Base-by-base conservation (phyloP, 192 early-diverging fungal species). In the Coemansia sp. region DNA sequence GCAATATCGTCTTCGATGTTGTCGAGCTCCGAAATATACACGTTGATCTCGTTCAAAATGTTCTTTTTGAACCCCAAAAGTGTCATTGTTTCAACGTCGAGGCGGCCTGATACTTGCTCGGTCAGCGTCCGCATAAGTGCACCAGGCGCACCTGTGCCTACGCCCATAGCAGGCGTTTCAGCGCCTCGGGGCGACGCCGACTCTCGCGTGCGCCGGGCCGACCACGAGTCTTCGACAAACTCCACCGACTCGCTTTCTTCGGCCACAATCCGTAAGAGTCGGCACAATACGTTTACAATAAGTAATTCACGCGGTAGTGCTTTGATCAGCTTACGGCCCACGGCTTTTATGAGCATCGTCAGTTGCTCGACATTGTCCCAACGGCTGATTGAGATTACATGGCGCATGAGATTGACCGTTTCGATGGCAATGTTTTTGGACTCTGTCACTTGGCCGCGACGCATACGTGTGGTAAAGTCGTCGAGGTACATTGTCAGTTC, bases 251-350 rank as follows among this genome's bases (percentile, higher is more conserved):
- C 57, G 19, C 62, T 59, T 47, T 74, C 76, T 64, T 96, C 94
- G 35, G 86, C 84, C 64, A 97, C 93, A n/a, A 95, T 76, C 55
- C 87, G 85, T 45, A 96, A 68, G 6, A 96, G 87, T 38, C 93
- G 84, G 60, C 91, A 87, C 47, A 91, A 86, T 35, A 94, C 94
- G 78, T 94, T 96, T 14, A 87, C 88, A 0, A 94, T 88, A 3
- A 92, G 87, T 35, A 94, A 83, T 70, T 97, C 96, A 75, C 77
- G 66, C 8, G 93, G 92, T 66, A 93, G 93, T 0, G 96, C 96
- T 13, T 70, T 66, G n/a, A 86, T 59, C 8, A 96, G 70, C 61
- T 76, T 74, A 23, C 79, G 66, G 41, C 92, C 93, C 2, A 94
- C 84, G 1, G 86, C 79, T 57, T 86, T 88, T 14, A 98, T 84